Evolutionary conservation across 768 basidiomycete genomes (phyloP).

Genomic region (Paxillus rubicundulus): DNA sequence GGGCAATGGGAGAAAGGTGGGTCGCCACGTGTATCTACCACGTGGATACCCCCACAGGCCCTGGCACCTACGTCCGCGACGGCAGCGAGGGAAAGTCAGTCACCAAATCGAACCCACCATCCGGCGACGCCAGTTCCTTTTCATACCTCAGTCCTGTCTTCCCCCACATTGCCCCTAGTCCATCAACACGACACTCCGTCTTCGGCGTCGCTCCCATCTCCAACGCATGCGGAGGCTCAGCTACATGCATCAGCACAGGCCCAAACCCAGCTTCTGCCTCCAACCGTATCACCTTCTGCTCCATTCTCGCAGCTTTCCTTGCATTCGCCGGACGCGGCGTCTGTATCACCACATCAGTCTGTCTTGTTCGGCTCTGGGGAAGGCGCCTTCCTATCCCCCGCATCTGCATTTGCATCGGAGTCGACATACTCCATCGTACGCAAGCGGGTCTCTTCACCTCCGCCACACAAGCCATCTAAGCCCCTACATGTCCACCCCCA

Average conservation of each 20-base stretch:
- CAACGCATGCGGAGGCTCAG: neutral
- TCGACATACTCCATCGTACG: neutral
- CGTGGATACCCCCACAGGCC: slow-evolving; percentile 10
- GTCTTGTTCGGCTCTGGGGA: slow-evolving; percentile 9
- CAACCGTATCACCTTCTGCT: slow-evolving; percentile 42
- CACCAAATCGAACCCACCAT: slow-evolving; percentile 1
- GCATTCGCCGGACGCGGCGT: slow-evolving; percentile 32
- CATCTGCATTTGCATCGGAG: neutral
- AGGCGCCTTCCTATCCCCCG: neutral
- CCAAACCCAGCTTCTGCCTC: neutral
- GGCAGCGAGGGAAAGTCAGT: slow-evolving; percentile 5
- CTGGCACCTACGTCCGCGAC: slow-evolving; percentile 4
- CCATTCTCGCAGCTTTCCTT: slow-evolving; percentile 55
- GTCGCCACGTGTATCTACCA: slow-evolving; percentile 9
- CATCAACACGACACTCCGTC: neutral
- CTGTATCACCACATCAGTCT: slow-evolving; percentile 8
- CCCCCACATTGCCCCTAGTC: neutral
- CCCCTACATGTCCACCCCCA: slow-evolving; percentile 27
- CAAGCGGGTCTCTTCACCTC: slow-evolving; percentile 9
- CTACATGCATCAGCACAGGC: neutral
- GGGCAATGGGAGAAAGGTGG: slow-evolving; percentile 15
- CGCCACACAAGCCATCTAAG: slow-evolving; percentile 22
- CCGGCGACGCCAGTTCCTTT: neutral
- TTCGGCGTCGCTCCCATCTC: neutral
- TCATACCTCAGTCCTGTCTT: neutral